Conservation (phyloP, 345 rosid genomes). For the Melastoma malabathricum region DNA sequence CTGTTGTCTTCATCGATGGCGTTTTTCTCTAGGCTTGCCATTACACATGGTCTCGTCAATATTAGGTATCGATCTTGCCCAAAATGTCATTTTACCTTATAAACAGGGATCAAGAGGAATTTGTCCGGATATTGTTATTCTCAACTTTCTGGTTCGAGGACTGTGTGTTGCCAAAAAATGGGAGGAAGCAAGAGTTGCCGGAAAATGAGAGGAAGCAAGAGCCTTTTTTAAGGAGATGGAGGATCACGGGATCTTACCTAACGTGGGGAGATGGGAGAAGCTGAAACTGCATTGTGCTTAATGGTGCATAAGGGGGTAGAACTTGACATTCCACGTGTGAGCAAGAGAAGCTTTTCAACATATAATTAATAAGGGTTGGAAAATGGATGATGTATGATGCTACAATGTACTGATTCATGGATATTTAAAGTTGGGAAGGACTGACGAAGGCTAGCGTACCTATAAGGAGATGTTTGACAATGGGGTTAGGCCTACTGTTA, state of each 20-base stretch:
- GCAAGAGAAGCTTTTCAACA: constrained; percentile 10
- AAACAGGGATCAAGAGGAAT: too few relatives aligned
- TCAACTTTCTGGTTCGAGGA: constrained; percentile 12
- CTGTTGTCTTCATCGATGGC: too few relatives aligned
- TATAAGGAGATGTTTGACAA: constrained; percentile 5
- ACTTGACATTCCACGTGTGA: constrained; percentile 6
- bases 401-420: constrained; percentile 14
- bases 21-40: too few relatives aligned
- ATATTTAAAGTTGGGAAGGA: constrained; percentile 7
- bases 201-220: constrained; percentile 11
- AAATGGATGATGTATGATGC: constrained; percentile 8
- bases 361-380: constrained; percentile 8
- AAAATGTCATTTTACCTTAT: too few relatives aligned
- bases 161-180: constrained; percentile 12
- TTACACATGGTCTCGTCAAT: too few relatives aligned
- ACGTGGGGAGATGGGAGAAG: constrained; percentile 13
- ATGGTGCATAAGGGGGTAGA: constrained; percentile 12
- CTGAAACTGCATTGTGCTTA: constrained; percentile 7
- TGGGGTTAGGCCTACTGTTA: constrained; percentile 12
- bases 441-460: constrained; percentile 10
- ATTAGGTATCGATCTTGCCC: too few relatives aligned
- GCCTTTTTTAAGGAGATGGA: constrained; percentile 14
- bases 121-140: constrained; percentile 13
- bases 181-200: constrained; percentile 12
- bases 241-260: constrained; percentile 11